Conservation (phyloP, 805 yeast genomes). For the Teunomyces aglyptinius region DNA sequence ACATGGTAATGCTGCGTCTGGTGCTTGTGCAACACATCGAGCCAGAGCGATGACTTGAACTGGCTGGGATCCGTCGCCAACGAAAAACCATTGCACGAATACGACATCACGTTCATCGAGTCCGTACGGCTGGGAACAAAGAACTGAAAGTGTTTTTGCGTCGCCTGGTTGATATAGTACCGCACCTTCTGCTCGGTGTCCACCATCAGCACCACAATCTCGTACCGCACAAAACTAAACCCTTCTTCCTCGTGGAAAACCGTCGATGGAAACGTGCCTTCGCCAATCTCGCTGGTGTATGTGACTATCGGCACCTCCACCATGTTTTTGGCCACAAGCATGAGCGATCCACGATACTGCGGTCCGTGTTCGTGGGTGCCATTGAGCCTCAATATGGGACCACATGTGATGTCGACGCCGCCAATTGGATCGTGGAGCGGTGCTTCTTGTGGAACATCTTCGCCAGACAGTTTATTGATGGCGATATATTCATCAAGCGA, state of each 20-base stretch:
- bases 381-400: conserved; percentile 72
- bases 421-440: conserved; percentile 28
- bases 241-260: conserved; percentile 43
- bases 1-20: conserved; percentile 62
- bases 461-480: conserved; percentile 21
- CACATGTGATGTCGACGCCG: conserved; percentile 57
- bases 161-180: conserved; percentile 54
- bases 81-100: conserved; percentile 91
- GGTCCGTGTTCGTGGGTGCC: conserved; percentile 55
- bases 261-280: conserved; percentile 49
- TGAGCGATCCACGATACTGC: conserved; percentile 65
- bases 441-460: conserved; percentile 25
- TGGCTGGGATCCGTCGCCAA: conserved; percentile 60
- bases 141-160: conserved; percentile 50
- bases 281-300: conserved; percentile 3
- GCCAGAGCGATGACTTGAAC: conserved; percentile 82
- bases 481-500: neutral
- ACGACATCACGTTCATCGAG: conserved; percentile 79
- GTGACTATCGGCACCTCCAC: conserved; percentile 17
- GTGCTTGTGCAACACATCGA: conserved; percentile 75
- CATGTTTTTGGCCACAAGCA: conserved; percentile 57
- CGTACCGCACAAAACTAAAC: conserved; percentile 64
- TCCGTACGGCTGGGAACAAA: conserved; percentile 61
- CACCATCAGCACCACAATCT: conserved; percentile 48
- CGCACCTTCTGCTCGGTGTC: conserved; percentile 58